Evolutionary conservation across 2,329 filamentous ascomycete species (phyloP), one percentile per base, ranked within the genome.

Genomic region (Botryotinia calthae): DNA sequence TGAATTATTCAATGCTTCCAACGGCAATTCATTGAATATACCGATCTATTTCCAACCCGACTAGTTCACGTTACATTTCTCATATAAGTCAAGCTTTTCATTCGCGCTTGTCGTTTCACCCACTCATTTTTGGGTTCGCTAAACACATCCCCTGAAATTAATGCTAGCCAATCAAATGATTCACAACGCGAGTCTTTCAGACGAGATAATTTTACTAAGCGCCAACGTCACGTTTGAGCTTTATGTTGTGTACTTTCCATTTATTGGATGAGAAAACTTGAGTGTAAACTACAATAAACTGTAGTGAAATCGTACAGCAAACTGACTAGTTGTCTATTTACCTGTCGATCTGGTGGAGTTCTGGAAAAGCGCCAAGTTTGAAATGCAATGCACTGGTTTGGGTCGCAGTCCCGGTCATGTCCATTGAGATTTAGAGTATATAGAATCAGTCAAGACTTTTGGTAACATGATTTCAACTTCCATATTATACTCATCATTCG

Each of bases 61-160:
- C 46, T 22, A 34, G 64, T 67, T n/a, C 6, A 67, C 20, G 16
- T 22, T 40, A 40, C 48, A 40, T 34, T 6, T 54, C 34, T 54
- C 64, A 67, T 42, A 34, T 34, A 34, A 28, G 25, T 42, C 34
- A 40, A 67, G 64, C 64, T 67, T 65, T 65, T 54, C 10, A 56
- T 56, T 67, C 65, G 65, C 65, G 65, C 65, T 56, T 67, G 28
- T 67, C 48, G 65, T 67, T 67, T 67, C 65, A 56, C 42, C 34
- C 48, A 67, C 48, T 54, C 48, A 56, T 42, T 42, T 31, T 56
- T 34, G 9, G 34, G 48, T 31, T 67, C 65, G 65, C 65, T 67
- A 67, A 67, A 31, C 4, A 2, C 9, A 67, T 56, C 65, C 48
- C 65, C 48, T 67, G 65, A 56, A 67, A 42, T 67, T 37, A 67